Percentiles rank a stretch among this genome's conserved stretches.
phyloP scores from a whole-genome alignment of 192 early-diverging fungal genomes.

The Rhizophagus sp. region DNA sequence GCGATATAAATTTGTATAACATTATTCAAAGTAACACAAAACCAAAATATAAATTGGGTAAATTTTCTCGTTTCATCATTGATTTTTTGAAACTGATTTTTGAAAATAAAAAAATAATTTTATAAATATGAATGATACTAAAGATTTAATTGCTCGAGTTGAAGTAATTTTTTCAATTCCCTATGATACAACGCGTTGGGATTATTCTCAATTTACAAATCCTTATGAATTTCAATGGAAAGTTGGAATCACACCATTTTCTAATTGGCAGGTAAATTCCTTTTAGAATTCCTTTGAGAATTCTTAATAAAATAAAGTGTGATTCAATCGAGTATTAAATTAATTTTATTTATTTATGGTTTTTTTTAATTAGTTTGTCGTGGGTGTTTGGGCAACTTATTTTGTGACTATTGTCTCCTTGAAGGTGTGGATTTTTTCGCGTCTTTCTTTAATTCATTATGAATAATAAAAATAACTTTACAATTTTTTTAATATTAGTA shows the following conservation, averaged over 20 bases:
- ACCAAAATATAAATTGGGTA: neutral
- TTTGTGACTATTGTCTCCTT: conserved; percentile 35
- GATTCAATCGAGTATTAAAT: too few relatives aligned
- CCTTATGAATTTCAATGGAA: conserved; percentile 28
- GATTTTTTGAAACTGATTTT: neutral
- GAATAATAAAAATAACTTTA: neutral
- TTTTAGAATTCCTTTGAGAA: neutral
- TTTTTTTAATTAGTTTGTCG: conserved; percentile 33
- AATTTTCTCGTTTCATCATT: neutral
- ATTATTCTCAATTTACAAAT: conserved; percentile 19
- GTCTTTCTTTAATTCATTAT: neutral
- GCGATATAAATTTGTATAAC: neutral
- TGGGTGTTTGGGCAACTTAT: conserved; percentile 42
- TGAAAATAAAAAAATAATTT: too few relatives aligned
- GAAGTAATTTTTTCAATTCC: conserved; percentile 1
- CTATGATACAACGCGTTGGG: conserved; percentile 7
- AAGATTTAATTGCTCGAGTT: neutral
- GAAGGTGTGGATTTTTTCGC: neutral
- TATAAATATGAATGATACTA: neutral
- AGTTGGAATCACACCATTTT: conserved; percentile 29
- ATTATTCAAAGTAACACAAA: neutral
- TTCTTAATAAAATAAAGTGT: neutral
- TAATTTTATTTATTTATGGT: too few relatives aligned
- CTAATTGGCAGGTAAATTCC: conserved; percentile 20
- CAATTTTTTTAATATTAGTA: neutral